Evolutionary conservation across 805 yeast species (phyloP).

Genomic region (Metschnikowia gelsemii): DNA sequence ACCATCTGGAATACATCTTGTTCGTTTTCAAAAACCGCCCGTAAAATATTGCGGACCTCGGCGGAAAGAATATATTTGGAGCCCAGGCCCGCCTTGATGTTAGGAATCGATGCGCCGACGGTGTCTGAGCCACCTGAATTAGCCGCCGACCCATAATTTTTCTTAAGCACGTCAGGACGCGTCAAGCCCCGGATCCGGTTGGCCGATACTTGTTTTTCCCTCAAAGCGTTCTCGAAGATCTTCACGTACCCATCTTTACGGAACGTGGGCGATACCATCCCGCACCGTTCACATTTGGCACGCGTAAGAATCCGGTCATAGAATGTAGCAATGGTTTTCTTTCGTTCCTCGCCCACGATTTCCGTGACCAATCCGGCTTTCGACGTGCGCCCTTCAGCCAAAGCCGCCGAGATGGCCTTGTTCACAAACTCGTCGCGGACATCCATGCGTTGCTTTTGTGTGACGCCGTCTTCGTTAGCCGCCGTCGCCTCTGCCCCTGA

Average conservation of each 20-base stretch:
- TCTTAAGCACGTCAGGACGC: conserved; percentile 65
- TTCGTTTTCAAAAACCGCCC: conserved; percentile 74
- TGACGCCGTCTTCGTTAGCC: conserved; percentile 33
- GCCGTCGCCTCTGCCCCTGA: conserved; percentile 25
- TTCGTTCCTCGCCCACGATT: conserved; percentile 84
- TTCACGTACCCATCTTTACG: conserved; percentile 94
- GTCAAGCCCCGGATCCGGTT: conserved; percentile 79
- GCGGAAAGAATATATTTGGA: conserved; percentile 85
- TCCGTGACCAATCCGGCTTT: conserved; percentile 75
- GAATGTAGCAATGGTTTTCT: conserved; percentile 66
- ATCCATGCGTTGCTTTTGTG: conserved; percentile 47
- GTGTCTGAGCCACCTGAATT: no score
- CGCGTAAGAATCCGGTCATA: conserved; percentile 71
- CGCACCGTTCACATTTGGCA: conserved; percentile 93
- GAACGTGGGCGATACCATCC: conserved; percentile 89
- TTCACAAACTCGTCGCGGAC: conserved; percentile 71
- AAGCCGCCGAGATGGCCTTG: conserved; percentile 66
- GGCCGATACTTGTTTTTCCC: conserved; percentile 75
- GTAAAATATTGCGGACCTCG: conserved; percentile 78
- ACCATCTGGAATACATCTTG: conserved; percentile 63
- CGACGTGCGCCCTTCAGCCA: conserved; percentile 71
- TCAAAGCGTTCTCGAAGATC: conserved; percentile 83
- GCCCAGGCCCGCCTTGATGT: conserved; percentile 62
- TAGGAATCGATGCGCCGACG: no score
- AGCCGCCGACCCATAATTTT: no score